Evolutionary conservation across 192 early-diverging fungal species (phyloP), one percentile per base, ranked within the genome.

Genomic region (Coemansia umbellata): DNA sequence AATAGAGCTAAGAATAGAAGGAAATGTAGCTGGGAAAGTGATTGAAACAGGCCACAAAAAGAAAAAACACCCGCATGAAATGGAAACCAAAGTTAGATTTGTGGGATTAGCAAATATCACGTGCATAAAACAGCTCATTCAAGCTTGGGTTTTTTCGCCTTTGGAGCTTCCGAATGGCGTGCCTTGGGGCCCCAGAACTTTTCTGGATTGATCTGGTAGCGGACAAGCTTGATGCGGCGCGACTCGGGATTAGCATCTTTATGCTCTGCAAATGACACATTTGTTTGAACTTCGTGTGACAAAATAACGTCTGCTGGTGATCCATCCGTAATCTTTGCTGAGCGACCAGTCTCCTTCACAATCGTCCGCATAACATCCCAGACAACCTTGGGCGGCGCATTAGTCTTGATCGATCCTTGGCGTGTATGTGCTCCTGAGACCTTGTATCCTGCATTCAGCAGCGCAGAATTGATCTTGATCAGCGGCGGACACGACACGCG

Each of bases 131-230:
- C 5, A 6, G 17, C 17, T 45, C 15, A 45, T 2, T 45, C 13
- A 4, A 28, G 11, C 17, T 45, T 45, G 9, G 26, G 43, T 13
- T 28, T 45, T 45, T 76, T 69, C 13, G 43, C 11, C 50, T 69
- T 69, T 24, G 67, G 62, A 0, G 58, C 30, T 53, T 62, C 60
- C 0, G 56, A 62, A 39, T 77, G 74, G 32, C 90, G 76, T 21
- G 88, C 91, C 67, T 94, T 95, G 32, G 97, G 97, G 0, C 97
- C 97, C 97, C 97, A 99, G 71, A 90, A 84, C 51, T 87, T 86
- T 18, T 85, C 84, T n/a, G 97, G 97, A 59, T 99, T 99, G 50
- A 88, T 73, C 63, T 98, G 95, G 71, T 87, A 97, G 50, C 97
- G 83, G 21, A 95, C 92, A 6, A 98, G 81, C 53, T 91, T 85